Evolutionary conservation across 2,329 filamentous ascomycete species (phyloP).

Genomic region (Ceratocystis smalleyi): DNA sequence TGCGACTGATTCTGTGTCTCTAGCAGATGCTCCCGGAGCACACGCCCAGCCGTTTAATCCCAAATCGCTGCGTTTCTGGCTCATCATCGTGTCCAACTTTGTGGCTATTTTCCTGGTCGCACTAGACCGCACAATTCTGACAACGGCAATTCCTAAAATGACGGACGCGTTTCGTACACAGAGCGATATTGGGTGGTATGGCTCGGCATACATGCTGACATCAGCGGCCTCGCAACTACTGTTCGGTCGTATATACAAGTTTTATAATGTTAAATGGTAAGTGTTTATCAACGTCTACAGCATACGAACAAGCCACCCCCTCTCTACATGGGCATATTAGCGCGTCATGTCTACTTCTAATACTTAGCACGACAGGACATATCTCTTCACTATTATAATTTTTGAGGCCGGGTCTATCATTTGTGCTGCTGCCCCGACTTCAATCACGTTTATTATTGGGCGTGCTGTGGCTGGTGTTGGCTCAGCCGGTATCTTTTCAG

Average conservation of each 20-base stretch:
- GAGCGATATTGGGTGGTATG: constrained; percentile 46
- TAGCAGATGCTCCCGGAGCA: not conserved
- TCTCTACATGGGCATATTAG: too few species aligned
- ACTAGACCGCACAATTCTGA: constrained; percentile 38
- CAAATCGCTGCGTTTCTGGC: constrained; percentile 39
- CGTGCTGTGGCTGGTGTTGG: constrained; percentile 42
- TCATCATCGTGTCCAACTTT: constrained; percentile 38
- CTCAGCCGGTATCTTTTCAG: constrained; percentile 42
- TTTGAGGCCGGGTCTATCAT: constrained; percentile 41
- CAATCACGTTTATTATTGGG: constrained; percentile 39
- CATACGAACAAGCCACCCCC: too few species aligned
- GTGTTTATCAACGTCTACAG: constrained; percentile 13
- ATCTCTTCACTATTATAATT: constrained; percentile 33
- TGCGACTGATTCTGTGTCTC: not conserved
- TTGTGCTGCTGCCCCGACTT: constrained; percentile 40
- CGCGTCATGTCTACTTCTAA: not conserved
- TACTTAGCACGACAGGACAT: constrained; percentile 22
- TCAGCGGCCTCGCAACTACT: constrained; percentile 38
- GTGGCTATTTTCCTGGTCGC: constrained; percentile 42
- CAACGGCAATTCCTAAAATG: constrained; percentile 37
- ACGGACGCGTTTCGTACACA: constrained; percentile 38
- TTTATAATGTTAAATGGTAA: constrained; percentile 33
- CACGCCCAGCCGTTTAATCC: constrained; percentile 31
- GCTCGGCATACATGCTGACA: constrained; percentile 43
- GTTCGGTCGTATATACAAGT: constrained; percentile 36